Conservation (phyloP, 2,329 filamentous ascomycete species). For the Thielaviopsis populi region DNA sequence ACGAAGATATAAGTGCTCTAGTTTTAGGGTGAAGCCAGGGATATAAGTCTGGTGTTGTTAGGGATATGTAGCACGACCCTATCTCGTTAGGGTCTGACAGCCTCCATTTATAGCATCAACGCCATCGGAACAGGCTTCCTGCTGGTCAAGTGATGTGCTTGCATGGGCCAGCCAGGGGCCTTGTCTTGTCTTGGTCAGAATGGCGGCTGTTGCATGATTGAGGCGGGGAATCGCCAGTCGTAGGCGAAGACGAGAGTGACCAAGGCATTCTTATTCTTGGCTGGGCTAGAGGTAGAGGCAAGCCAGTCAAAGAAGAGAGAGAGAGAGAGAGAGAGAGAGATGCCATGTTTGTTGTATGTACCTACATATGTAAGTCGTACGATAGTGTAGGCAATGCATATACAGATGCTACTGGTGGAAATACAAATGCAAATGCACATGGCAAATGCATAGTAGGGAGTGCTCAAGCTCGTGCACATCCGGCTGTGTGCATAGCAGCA, state of each 20-base stretch:
- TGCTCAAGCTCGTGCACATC: neutral
- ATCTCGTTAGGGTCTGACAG: neutral
- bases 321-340: too few species aligned
- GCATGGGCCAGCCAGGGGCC: neutral
- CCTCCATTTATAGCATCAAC: neutral
- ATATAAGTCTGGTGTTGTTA: neutral
- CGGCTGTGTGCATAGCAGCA: neutral
- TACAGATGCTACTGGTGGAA: neutral
- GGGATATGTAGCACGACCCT: neutral
- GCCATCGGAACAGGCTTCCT: neutral
- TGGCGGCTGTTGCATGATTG: conserved; percentile 2
- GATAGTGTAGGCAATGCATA: neutral
- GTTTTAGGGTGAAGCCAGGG: neutral
- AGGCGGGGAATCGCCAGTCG: neutral
- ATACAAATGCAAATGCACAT: too few species aligned
- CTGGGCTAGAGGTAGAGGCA: too few species aligned
- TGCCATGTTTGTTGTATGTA: too few species aligned
- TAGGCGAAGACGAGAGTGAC: neutral
- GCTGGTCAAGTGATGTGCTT: neutral
- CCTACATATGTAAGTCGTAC: too few species aligned
- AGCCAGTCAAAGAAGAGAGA: too few species aligned
- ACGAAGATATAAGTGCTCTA: too few species aligned
- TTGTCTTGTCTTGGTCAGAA: neutral
- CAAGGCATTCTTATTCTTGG: neutral
- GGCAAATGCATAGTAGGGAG: neutral